Evolutionary conservation across 2,329 filamentous ascomycete genomes (phyloP), one percentile per base, ranked within the genome.

Genomic region (Dactylella cylindrospora): DNA sequence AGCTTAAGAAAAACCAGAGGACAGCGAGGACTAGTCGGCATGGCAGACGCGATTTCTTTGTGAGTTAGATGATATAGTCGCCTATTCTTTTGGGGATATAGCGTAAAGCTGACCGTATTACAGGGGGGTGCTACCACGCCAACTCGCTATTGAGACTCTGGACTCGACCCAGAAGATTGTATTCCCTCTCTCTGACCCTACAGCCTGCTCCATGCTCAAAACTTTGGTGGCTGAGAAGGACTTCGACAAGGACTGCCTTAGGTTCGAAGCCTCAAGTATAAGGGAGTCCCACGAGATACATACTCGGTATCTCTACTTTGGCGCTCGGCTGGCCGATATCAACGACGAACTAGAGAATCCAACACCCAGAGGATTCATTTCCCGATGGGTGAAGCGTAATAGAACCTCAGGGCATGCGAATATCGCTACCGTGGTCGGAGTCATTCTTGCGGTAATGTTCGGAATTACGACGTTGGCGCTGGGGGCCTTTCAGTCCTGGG

Each of bases 121-220:
- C 45, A 40, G 54, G 8, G 46, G 67, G 20, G 52, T 46, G 41
- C n/a, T 69, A 12, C 67, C 67, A n/a, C 67, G 70, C 3, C 60
- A 67, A 36, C 61, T 71, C 5, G 59, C 52, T 5, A 55, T 71
- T 20, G 70, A 72, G 52, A 59, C 52, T n/a, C 52, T 72, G 4
- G 67, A 68, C 17, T 68, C 68, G 1, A 49, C 68, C 2, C 67
- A 69, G 22, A 59, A 55, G 25, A 65, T 70, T 6, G 50, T 69
- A 9, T 70, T 70, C 40, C 68, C 67, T 3, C 54, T 68, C 8
- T 60, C 54, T 4, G 45, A 60, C 19, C 54, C 54, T 9, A 47
- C 54, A 5, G 54, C 54, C 22, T 28, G 46, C 6, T 19, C 46
- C 6, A 17, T 60, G 9, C 46, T 60, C 12, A 38, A 60, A 40